phyloP scores from a whole-genome alignment of 345 rosid species.

The Aquilaria malaccensis region DNA sequence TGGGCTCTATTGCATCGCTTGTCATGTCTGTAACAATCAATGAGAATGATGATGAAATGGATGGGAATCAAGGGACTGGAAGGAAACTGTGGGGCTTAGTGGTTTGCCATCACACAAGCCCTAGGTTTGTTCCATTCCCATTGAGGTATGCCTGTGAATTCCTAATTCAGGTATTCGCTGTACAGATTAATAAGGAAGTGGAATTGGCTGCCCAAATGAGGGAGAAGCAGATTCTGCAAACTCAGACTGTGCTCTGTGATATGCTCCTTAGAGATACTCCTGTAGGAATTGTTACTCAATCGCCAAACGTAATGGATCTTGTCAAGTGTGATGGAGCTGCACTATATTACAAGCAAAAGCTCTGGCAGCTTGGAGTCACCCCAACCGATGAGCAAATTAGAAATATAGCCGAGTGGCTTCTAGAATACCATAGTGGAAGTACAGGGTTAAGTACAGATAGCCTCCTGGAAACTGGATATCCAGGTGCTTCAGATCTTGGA shows the following conservation, averaged over 20 bases:
- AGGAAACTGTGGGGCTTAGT: slow-evolving; percentile 81
- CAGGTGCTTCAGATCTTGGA: slow-evolving; percentile 58
- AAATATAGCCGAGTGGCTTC: slow-evolving; percentile 65
- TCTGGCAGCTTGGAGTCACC: slow-evolving; percentile 66
- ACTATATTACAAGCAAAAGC: slow-evolving; percentile 48
- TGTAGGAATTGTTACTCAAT: slow-evolving; percentile 60
- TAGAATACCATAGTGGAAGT: slow-evolving; percentile 47
- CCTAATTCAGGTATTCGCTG: slow-evolving; percentile 68
- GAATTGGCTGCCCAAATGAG: slow-evolving; percentile 52
- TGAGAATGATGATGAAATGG: slow-evolving; percentile 42
- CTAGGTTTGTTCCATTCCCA: slow-evolving; percentile 74
- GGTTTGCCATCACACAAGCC: slow-evolving; percentile 80
- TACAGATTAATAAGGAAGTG: slow-evolving; percentile 73
- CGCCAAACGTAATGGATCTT: slow-evolving; percentile 85
- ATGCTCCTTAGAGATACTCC: slow-evolving; percentile 87
- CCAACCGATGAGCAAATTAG: slow-evolving; percentile 64
- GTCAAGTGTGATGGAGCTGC: slow-evolving; percentile 88
- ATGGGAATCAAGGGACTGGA: slow-evolving; percentile 35
- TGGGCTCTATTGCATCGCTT: slow-evolving; percentile 80
- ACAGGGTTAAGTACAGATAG: slow-evolving; percentile 78
- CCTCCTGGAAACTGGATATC: slow-evolving; percentile 81
- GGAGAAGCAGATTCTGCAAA: slow-evolving; percentile 70
- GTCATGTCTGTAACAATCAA: slow-evolving; percentile 79
- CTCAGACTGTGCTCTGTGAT: slow-evolving; percentile 74
- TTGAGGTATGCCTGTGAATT: slow-evolving; percentile 84